These are phyloP conservation scores for Ziziphus jujuba DNA, from an alignment of 306 rosid genomes.

Conservation along the genomic window DNA sequence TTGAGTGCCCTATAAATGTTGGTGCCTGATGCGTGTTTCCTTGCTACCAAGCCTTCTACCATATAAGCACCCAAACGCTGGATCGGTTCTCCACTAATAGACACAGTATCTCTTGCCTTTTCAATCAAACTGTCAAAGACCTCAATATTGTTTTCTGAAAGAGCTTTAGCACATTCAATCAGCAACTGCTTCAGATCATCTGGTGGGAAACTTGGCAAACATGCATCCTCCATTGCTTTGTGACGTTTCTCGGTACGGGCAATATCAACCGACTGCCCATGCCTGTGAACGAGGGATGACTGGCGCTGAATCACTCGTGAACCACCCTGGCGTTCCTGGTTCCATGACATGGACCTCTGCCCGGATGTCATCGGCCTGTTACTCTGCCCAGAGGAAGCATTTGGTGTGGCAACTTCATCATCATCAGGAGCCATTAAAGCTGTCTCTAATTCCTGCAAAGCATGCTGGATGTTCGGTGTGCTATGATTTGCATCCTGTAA, in stretches of 20 bases:
- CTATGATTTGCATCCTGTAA: constrained; percentile 41
- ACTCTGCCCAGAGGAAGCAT: constrained; percentile 42
- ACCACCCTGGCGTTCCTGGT: constrained; percentile 36
- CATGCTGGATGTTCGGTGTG: constrained; percentile 39
- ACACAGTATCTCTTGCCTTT: constrained; percentile 59
- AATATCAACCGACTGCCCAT: constrained; percentile 40
- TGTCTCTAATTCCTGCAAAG: constrained; percentile 69
- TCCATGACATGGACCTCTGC: constrained; percentile 51
- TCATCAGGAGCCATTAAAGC: constrained; percentile 85
- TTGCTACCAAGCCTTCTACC: constrained; percentile 94
- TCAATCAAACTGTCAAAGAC: constrained; percentile 56
- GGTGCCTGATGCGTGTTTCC: constrained; percentile 78
- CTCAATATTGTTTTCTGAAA: constrained; percentile 47
- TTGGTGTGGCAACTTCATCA: constrained; percentile 39
- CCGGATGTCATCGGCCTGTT: constrained; percentile 29
- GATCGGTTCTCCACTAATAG: constrained; percentile 84
- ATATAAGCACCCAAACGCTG: constrained; percentile 94
- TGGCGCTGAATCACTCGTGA: constrained; percentile 43
- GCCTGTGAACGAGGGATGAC: constrained; percentile 36
- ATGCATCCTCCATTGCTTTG: constrained; percentile 53
- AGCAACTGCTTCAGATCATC: constrained; percentile 65
- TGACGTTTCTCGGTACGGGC: constrained; percentile 54
- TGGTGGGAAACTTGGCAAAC: constrained; percentile 41
- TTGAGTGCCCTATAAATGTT: constrained; percentile 74
- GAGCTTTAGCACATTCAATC: constrained; percentile 77